phyloP scores from a whole-genome alignment of 257 asterid genomes.

The Solanum lycopersicoides region DNA sequence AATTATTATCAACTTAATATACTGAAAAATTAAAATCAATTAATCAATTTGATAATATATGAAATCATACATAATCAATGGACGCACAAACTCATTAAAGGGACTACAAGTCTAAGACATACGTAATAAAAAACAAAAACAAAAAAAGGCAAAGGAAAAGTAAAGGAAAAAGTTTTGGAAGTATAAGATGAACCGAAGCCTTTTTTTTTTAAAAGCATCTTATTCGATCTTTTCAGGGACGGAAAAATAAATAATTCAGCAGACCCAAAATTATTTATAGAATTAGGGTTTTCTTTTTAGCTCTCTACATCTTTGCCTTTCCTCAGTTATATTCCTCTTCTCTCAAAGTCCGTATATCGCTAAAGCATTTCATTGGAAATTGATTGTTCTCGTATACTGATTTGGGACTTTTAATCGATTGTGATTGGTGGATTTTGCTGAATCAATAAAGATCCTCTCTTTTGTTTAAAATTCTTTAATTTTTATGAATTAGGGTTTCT shows the following conservation, averaged over 20 bases:
- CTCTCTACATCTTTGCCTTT: neutral
- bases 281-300: conserved; percentile 24
- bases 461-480: conserved; percentile 5
- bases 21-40: neutral
- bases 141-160: neutral
- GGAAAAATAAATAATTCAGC: neutral
- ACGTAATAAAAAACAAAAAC: neutral
- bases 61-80: too few relatives aligned
- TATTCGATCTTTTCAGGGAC: neutral
- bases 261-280: neutral
- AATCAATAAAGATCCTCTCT: conserved; percentile 24
- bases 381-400: too few relatives aligned
- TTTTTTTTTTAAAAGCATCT: neutral
- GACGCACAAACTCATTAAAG: too few relatives aligned
- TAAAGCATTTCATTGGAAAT: too few relatives aligned
- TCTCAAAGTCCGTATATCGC: neutral
- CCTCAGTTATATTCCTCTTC: neutral
- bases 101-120: neutral
- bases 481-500: conserved; percentile 33
- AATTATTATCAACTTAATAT: too few relatives aligned
- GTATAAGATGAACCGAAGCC: neutral
- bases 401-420: neutral
- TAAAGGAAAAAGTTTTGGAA: neutral
- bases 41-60: too few relatives aligned
- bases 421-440: neutral